Percentiles rank a stretch among this genome's conserved stretches.
phyloP scores from a whole-genome alignment of 1,284 basidiomycete species.

The Sphaerobolus stellatus region DNA sequence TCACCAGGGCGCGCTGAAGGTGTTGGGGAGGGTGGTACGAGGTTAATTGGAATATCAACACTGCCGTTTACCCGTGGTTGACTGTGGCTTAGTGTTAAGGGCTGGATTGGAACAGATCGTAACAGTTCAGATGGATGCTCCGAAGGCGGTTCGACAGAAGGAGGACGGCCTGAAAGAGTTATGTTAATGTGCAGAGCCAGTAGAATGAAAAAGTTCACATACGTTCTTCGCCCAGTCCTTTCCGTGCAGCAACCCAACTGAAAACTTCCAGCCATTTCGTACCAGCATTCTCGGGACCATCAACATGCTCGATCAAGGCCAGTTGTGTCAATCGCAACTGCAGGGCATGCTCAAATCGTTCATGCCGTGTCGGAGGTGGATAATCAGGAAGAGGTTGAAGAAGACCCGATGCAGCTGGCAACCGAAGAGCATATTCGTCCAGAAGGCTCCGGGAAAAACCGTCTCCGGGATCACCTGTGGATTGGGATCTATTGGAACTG shows the following conservation, averaged over 20 bases:
- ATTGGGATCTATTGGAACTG: conserved; percentile 8
- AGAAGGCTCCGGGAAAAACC: conserved; percentile 31
- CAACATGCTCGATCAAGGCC: conserved; percentile 78
- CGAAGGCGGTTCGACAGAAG: conserved; percentile 8
- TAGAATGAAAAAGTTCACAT: conserved; percentile 16
- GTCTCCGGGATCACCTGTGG: conserved; percentile 14
- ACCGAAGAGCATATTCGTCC: conserved; percentile 30
- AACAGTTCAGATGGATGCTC: conserved; percentile 21
- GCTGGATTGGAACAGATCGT: too few species aligned
- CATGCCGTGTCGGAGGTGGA: conserved; percentile 51
- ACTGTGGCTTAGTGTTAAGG: too few species aligned
- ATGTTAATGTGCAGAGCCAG: not conserved
- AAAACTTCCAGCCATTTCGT: conserved; percentile 85
- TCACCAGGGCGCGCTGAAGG: too few species aligned
- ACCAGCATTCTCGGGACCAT: conserved; percentile 85
- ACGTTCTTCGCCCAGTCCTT: conserved; percentile 44
- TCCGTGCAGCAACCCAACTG: conserved; percentile 73
- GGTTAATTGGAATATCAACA: too few species aligned
- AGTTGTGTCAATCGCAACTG: conserved; percentile 88
- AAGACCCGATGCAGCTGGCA: conserved; percentile 51
- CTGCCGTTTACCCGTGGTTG: too few species aligned
- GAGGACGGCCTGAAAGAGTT: not conserved
- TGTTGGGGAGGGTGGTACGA: too few species aligned
- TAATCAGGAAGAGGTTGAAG: conserved; percentile 55
- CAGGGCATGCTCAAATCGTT: conserved; percentile 76